These are phyloP conservation scores for Serendipita sp. DNA, from an alignment of 768 basidiomycete species.

Conservation along the genomic window DNA sequence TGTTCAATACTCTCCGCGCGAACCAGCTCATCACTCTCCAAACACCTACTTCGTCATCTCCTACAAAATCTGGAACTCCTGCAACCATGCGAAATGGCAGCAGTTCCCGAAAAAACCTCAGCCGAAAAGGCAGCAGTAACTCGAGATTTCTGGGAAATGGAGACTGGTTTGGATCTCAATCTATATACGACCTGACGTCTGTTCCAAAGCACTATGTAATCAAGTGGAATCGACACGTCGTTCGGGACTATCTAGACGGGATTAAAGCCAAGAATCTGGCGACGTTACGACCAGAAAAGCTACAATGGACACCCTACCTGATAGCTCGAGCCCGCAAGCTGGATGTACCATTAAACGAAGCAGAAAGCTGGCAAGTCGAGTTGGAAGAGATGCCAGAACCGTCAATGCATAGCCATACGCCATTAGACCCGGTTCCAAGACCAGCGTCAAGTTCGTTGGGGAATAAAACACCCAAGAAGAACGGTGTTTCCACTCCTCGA, in stretches of 20 bases:
- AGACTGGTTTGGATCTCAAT: slow-evolving; percentile 31
- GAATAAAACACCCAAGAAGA: not conserved
- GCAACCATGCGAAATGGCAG: slow-evolving; percentile 55
- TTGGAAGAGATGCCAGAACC: not conserved
- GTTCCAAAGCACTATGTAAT: slow-evolving; percentile 59
- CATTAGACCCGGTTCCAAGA: slow-evolving; percentile 4
- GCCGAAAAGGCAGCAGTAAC: slow-evolving; percentile 1
- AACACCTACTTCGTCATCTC: slow-evolving; percentile 32
- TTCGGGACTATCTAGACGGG: slow-evolving; percentile 44
- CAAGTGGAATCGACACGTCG: slow-evolving; percentile 49
- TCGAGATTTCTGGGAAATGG: slow-evolving; percentile 18
- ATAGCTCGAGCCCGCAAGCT: slow-evolving; percentile 25
- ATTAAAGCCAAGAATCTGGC: slow-evolving; percentile 54
- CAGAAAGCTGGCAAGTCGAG: not conserved
- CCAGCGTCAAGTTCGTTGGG: not conserved
- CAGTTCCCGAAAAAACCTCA: slow-evolving; percentile 13
- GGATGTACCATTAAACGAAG: slow-evolving; percentile 1
- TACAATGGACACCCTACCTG: slow-evolving; percentile 93
- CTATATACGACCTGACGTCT: slow-evolving; percentile 32
- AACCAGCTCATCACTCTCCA: slow-evolving; percentile 13
- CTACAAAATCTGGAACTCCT: slow-evolving; percentile 65
- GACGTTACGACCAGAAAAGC: slow-evolving; percentile 48
- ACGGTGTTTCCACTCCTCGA: not conserved
- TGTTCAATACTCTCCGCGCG: slow-evolving; percentile 49
- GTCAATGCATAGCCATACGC: not conserved